Evolutionary conservation across 2,329 filamentous ascomycete genomes (phyloP).

Genomic region (Coniochaeta prunicola): DNA sequence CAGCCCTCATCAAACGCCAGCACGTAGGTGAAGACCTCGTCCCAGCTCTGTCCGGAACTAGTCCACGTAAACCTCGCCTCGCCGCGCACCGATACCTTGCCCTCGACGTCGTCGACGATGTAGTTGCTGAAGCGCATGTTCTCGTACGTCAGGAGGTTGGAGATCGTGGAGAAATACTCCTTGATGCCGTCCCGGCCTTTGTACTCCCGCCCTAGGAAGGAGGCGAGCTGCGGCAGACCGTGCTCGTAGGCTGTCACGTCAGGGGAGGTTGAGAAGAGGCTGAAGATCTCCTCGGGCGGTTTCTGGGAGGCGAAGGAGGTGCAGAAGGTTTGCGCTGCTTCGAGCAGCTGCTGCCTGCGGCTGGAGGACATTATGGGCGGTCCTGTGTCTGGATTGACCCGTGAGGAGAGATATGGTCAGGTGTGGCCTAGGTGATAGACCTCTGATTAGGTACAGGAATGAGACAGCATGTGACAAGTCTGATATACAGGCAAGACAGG

Average conservation of each 20-base stretch:
- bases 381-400: neutral
- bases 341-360: constrained; percentile 18
- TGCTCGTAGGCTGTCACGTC: constrained; percentile 23
- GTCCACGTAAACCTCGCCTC: constrained; percentile 23
- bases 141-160: constrained; percentile 16
- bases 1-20: constrained; percentile 19
- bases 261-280: constrained; percentile 18
- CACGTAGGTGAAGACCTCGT: constrained; percentile 26
- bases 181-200: constrained; percentile 18
- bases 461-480: neutral
- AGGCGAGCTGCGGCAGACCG: constrained; percentile 22
- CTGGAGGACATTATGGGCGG: constrained; percentile 3
- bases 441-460: no score
- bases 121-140: constrained; percentile 21
- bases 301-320: constrained; percentile 20
- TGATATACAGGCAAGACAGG: neutral
- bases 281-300: constrained; percentile 16
- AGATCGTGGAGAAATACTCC: constrained; percentile 20
- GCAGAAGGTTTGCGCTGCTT: constrained; percentile 24
- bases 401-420: neutral
- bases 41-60: constrained; percentile 23
- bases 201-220: constrained; percentile 26
- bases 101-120: constrained; percentile 16
- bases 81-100: constrained; percentile 22
- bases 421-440: no score